phyloP scores from a whole-genome alignment of 257 asterid species.

The Verbascum thapsus region DNA sequence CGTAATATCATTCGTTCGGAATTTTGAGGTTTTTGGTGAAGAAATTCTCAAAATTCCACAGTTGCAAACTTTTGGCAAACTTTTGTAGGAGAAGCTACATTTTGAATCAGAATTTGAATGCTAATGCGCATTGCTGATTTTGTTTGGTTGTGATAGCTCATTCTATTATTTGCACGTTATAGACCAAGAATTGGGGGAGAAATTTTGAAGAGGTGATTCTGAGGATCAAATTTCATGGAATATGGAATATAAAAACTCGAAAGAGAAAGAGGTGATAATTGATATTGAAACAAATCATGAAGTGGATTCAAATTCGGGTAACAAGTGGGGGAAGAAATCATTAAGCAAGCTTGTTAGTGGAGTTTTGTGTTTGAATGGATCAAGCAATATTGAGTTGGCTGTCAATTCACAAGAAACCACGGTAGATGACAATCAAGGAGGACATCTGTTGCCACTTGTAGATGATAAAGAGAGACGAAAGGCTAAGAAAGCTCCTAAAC shows the following conservation, averaged over 20 bases:
- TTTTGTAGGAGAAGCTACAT: not conserved
- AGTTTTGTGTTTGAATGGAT: conserved; percentile 30
- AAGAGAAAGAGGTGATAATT: conserved; percentile 32
- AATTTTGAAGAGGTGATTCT: conserved; percentile 14
- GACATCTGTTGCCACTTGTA: conserved; percentile 18
- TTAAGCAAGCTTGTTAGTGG: conserved; percentile 43
- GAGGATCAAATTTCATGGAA: conserved; percentile 26
- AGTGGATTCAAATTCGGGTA: conserved; percentile 4
- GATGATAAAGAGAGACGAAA: conserved; percentile 34
- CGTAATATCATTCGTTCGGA: conserved; percentile 13
- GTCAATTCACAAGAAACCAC: conserved; percentile 23
- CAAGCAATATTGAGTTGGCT: conserved; percentile 8
- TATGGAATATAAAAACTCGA: conserved; percentile 37
- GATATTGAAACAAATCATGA: conserved; percentile 44
- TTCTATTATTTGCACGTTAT: not conserved
- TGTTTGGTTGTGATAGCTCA: not conserved
- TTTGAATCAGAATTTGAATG: conserved; percentile 11
- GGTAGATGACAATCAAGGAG: conserved; percentile 31
- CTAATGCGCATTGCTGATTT: not conserved
- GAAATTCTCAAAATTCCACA: conserved; percentile 31
- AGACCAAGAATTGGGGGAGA: not conserved
- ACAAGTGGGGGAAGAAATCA: conserved; percentile 27
- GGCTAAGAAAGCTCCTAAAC: conserved; percentile 42
- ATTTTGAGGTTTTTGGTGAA: conserved; percentile 29
- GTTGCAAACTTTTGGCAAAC: too few relatives aligned